These are phyloP conservation scores for Cyphellophora attinorum DNA, from an alignment of 2,329 filamentous ascomycete species.

Conservation along the genomic window DNA sequence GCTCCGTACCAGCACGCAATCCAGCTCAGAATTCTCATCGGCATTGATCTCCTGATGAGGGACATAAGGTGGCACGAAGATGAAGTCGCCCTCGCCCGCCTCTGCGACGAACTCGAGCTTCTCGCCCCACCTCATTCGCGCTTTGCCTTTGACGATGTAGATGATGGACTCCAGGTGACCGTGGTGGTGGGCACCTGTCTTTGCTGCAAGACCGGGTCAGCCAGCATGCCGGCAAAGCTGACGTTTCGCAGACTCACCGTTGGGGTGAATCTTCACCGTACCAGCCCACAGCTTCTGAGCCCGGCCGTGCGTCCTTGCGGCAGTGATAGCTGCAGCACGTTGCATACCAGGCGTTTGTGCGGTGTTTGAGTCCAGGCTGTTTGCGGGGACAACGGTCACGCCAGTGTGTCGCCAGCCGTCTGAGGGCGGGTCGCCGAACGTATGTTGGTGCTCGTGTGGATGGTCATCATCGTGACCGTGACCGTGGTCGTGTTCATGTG, in stretches of 20 bases:
- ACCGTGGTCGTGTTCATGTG: conserved; percentile 5
- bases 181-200: conserved; percentile 37
- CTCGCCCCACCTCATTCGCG: conserved; percentile 37
- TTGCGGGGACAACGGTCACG: conserved; percentile 32
- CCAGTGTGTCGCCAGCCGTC: conserved; percentile 30
- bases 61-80: conserved; percentile 36
- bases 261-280: conserved; percentile 33
- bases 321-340: conserved; percentile 34
- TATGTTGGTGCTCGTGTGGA: conserved; percentile 11
- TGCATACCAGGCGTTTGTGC: conserved; percentile 35
- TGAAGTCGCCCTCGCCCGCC: conserved; percentile 37
- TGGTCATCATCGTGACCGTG: conserved; percentile 6
- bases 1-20: conserved; percentile 34
- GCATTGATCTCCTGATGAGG: conserved; percentile 40
- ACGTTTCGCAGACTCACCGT: conserved; percentile 20
- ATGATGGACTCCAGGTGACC: conserved; percentile 37
- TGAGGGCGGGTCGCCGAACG: conserved; percentile 14
- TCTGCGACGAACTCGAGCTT: conserved; percentile 35
- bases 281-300: conserved; percentile 38
- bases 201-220: no score
- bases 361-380: conserved; percentile 32
- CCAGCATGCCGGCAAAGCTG: conserved; percentile 2
- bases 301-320: conserved; percentile 27
- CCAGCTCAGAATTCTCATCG: conserved; percentile 29
- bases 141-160: conserved; percentile 35